Evolutionary conservation across 305 asterid species (phyloP), one percentile per base, ranked within the genome.

Genomic region (Rubia peregrina): DNA sequence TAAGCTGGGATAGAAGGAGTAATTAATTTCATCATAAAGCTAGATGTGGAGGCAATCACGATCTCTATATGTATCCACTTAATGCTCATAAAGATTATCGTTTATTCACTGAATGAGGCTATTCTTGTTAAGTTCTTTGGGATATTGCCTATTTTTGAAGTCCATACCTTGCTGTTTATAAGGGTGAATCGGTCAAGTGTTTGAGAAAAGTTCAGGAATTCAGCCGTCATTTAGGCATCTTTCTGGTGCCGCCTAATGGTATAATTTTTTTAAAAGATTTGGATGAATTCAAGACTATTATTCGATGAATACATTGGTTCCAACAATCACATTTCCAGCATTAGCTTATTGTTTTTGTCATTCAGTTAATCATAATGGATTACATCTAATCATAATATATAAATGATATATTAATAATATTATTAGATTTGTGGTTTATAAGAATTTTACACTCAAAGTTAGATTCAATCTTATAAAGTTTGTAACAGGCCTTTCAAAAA

Each of bases 261-360:
- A 16, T 51, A 21, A 17, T 12, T 51, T 14, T 9, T 78, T 77
- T 85, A 69, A 64, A 78, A 43, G 56, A 49, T 49, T 49, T 49
- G 14, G 21, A 49, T 14, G 56, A 49, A 49, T 14, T 5, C 57
- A 51, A 51, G 57, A 5, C 57, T 51, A 51, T 48, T 12, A 1
- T 51, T 51, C 9, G 11, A 8, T 3, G 56, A 49, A 49, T 7
- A 49, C 56, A 49, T 49, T 49, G 56, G 56, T 49, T 13, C 56
- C 19, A 48, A 48, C 19, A 48, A 48, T 48, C 51, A 44, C 5
- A 46, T 46, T 10, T 46, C 43, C 43, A 5, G 43, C 7, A 40
- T 43, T 43, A 13, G 13, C 11, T 7, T 43, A 0, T 16, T 13
- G 6, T 14, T 13, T 48, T 48, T n/a, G n/a, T n/a, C n/a, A n/a